Conservation (phyloP, 345 rosid species). For the Dovyalis caffra region DNA sequence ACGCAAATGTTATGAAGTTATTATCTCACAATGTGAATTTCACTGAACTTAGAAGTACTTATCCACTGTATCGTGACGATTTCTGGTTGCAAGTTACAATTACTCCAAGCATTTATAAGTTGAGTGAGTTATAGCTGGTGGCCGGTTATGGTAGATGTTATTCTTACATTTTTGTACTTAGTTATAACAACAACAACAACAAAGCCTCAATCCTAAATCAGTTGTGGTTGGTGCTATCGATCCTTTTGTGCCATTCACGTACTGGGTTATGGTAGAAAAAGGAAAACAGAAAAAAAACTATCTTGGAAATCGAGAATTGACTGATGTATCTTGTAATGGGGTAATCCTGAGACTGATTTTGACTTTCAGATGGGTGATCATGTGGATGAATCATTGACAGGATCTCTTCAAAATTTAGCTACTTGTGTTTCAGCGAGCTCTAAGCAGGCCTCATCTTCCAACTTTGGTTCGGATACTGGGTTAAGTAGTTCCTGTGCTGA, state of each 20-base stretch:
- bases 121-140: too few species aligned
- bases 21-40: too few species aligned
- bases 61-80: too few species aligned
- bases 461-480: not conserved
- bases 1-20: not conserved
- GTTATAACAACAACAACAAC: not conserved
- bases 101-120: too few species aligned
- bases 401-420: not conserved
- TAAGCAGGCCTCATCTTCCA: constrained; percentile 1
- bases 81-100: too few species aligned
- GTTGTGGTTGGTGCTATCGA: not conserved
- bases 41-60: too few species aligned
- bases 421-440: constrained; percentile 2
- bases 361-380: constrained; percentile 11
- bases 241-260: not conserved
- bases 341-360: not conserved
- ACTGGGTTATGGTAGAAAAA: not conserved
- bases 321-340: not conserved
- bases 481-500: not conserved
- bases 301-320: not conserved
- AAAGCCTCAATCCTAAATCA: not conserved
- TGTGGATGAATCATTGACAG: constrained; percentile 5
- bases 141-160: too few species aligned
- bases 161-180: not conserved
- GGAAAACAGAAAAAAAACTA: not conserved